A percentile compares a stretch with the other conserved stretches of the same genome.
These are phyloP conservation scores for Escallonia rubra DNA, from an alignment of 129 eudicot genomes.

Conservation along the genomic window DNA sequence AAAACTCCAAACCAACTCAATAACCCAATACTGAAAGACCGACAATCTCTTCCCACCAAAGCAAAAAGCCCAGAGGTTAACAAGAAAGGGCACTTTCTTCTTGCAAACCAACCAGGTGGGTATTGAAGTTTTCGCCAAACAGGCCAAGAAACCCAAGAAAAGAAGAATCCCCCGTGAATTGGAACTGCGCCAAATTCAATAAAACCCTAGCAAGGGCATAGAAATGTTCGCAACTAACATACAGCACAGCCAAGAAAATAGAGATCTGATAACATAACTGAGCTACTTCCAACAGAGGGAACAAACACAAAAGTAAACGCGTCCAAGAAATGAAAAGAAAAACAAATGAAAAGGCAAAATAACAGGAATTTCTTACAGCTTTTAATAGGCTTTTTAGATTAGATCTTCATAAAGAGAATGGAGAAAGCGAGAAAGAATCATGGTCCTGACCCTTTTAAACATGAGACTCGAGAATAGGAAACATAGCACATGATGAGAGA, in stretches of 20 bases:
- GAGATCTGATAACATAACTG: conserved; percentile 2
- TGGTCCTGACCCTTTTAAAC: too few species aligned
- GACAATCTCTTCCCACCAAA: background rate
- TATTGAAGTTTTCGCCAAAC: background rate
- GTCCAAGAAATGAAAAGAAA: background rate
- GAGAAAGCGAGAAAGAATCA: background rate
- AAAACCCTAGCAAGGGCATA: background rate
- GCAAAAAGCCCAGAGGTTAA: background rate
- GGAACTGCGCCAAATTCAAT: background rate
- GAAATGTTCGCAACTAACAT: background rate
- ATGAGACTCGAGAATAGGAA: background rate
- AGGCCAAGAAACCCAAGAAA: background rate
- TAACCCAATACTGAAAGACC: background rate
- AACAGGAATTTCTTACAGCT: background rate
- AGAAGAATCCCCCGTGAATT: background rate
- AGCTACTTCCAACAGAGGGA: background rate
- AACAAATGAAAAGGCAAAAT: background rate
- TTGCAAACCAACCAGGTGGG: background rate
- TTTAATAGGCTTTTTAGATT: background rate
- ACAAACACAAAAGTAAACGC: background rate
- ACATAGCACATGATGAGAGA: background rate
- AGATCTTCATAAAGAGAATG: conserved; percentile 9
- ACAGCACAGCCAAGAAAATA: background rate
- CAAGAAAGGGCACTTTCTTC: background rate
- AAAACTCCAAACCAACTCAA: background rate